Evolutionary conservation across 441 rosid genomes (phyloP).

Genomic region (Flueggea neowawraea): DNA sequence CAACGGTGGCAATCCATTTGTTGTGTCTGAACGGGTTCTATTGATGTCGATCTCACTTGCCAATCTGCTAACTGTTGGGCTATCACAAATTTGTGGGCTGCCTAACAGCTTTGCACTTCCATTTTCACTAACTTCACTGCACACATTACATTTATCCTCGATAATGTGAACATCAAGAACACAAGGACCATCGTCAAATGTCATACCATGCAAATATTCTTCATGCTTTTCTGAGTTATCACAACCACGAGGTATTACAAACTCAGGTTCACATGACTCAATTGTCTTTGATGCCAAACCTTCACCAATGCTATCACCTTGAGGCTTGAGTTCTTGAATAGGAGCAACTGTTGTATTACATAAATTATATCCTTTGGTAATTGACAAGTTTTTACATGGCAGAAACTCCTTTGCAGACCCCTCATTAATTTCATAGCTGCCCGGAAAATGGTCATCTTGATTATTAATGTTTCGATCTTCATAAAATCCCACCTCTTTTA

Average conservation of each 20-base stretch:
- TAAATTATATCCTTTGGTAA: conserved; percentile 13
- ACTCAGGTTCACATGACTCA: neutral
- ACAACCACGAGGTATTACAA: conserved; percentile 17
- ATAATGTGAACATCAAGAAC: conserved; percentile 46
- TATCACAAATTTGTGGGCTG: conserved; percentile 13
- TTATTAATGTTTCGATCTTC: neutral
- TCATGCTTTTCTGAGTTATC: conserved; percentile 19
- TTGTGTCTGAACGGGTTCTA: conserved; percentile 47
- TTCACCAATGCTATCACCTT: conserved; percentile 10
- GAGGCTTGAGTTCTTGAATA: conserved; percentile 16
- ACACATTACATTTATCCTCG: conserved; percentile 22
- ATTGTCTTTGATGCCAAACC: conserved; percentile 10
- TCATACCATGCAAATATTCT: conserved; percentile 18
- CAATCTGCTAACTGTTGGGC: conserved; percentile 18
- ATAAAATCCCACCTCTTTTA: conserved; percentile 8
- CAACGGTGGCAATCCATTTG: conserved; percentile 29
- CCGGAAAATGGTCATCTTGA: neutral
- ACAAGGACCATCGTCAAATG: conserved; percentile 13
- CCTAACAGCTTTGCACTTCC: conserved; percentile 10
- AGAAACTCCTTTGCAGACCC: conserved; percentile 15
- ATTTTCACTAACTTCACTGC: conserved; percentile 23
- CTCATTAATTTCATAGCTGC: conserved; percentile 4
- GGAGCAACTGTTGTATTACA: conserved; percentile 16
- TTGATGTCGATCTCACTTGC: conserved; percentile 24
- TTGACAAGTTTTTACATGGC: conserved; percentile 13